These are phyloP conservation scores for Coniella vitis DNA, from an alignment of 2,329 filamentous ascomycete species.

Conservation along the genomic window DNA sequence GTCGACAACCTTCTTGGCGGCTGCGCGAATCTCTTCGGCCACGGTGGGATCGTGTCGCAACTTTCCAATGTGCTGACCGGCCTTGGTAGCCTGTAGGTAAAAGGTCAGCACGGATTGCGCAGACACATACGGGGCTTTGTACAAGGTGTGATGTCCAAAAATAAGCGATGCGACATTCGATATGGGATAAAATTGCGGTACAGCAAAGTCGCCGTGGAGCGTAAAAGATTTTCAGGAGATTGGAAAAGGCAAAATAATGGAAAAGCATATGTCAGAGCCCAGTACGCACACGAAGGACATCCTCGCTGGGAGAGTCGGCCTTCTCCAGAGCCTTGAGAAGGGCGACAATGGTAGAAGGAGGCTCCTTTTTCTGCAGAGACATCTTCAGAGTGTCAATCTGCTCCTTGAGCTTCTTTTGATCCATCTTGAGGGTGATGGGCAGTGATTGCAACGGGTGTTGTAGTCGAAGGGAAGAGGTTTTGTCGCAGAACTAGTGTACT, in stretches of 20 bases:
- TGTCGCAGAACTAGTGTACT: background rate
- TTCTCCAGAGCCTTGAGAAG: conserved; percentile 75
- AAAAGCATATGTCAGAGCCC: background rate
- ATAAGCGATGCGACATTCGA: too few relatives aligned
- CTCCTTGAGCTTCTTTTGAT: conserved; percentile 72
- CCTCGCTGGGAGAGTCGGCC: conserved; percentile 77
- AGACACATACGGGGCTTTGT: background rate
- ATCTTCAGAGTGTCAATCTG: conserved; percentile 76
- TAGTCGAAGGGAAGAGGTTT: background rate
- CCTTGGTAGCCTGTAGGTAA: conserved; percentile 62
- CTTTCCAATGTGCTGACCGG: conserved; percentile 84
- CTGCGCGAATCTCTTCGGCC: conserved; percentile 63
- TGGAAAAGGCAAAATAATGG: too few relatives aligned
- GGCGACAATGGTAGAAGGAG: conserved; percentile 61
- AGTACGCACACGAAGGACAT: conserved; percentile 67
- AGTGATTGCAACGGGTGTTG: background rate
- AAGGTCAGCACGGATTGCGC: background rate
- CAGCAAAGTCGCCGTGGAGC: too few relatives aligned
- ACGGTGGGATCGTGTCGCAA: conserved; percentile 63
- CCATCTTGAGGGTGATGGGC: conserved; percentile 39
- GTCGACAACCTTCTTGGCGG: conserved; percentile 74
- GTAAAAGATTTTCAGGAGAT: too few relatives aligned
- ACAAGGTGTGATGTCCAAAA: too few relatives aligned
- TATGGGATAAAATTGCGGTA: too few relatives aligned
- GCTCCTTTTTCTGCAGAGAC: conserved; percentile 67